These are phyloP conservation scores for Rhizophora mangle DNA, from an alignment of 345 rosid species.

Conservation along the genomic window DNA sequence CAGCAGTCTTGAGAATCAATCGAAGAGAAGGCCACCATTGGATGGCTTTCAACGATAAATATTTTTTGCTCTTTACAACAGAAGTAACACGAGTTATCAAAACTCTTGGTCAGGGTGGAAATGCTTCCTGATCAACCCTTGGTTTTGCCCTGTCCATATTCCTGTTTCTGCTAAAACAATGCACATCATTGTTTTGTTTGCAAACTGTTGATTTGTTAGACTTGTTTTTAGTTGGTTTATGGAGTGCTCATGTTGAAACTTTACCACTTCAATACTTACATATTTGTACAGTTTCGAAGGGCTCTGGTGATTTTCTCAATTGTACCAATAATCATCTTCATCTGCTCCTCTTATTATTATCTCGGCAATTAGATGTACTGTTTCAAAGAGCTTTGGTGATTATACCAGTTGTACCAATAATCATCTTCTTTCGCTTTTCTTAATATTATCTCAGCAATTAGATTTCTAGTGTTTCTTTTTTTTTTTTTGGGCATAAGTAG, in stretches of 20 bases:
- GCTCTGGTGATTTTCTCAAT: no score
- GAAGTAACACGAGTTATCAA: background rate
- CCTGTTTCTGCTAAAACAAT: background rate
- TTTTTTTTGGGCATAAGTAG: no score
- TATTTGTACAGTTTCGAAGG: no score
- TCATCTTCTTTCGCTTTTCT: no score
- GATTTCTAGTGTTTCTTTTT: no score
- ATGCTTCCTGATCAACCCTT: background rate
- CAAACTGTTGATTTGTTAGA: background rate
- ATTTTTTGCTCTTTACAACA: background rate
- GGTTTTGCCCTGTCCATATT: background rate
- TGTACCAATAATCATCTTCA: no score
- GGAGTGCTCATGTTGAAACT: background rate
- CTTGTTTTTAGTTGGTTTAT: background rate
- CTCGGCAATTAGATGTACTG: no score
- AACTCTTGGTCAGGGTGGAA: background rate
- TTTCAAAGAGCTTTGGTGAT: no score
- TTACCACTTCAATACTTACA: background rate
- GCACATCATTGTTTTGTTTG: background rate
- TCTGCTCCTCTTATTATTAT: no score
- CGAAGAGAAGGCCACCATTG: background rate
- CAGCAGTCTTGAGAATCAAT: background rate
- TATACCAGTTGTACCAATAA: no score
- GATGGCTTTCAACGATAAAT: background rate
- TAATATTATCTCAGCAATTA: no score